Conservation (phyloP, 306 rosid species). For the Begonia loranthoides region DNA sequence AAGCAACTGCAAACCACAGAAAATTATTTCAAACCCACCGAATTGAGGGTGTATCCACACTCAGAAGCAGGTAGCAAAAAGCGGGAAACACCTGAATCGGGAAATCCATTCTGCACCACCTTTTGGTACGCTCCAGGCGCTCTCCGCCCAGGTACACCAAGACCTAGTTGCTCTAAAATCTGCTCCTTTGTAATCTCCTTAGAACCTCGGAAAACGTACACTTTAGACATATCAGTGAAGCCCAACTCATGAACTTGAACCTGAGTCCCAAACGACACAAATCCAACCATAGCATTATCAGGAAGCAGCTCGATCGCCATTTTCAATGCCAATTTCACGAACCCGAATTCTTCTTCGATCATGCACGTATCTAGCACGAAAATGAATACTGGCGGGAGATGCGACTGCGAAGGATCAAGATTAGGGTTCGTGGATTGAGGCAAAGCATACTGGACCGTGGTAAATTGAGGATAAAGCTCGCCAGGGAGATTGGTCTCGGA, state of each 20-base stretch:
- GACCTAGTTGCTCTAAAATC: constrained; percentile 82
- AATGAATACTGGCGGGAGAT: constrained; percentile 59
- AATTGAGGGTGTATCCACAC: constrained; percentile 70
- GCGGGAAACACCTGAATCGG: constrained; percentile 32
- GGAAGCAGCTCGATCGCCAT: constrained; percentile 68
- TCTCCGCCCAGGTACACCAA: constrained; percentile 37
- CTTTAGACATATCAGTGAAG: constrained; percentile 84
- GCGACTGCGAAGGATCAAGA: constrained; percentile 5
- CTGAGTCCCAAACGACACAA: constrained; percentile 79
- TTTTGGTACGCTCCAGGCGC: constrained; percentile 31
- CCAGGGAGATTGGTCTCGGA: constrained; percentile 89
- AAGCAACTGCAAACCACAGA: background rate
- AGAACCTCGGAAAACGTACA: constrained; percentile 67
- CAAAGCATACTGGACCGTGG: constrained; percentile 62
- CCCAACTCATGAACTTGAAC: constrained; percentile 95
- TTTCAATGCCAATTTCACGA: constrained; percentile 49
- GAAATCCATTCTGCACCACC: constrained; percentile 26
- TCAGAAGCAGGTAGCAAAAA: constrained; percentile 81
- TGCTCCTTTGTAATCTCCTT: constrained; percentile 74
- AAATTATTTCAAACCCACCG: constrained; percentile 28
- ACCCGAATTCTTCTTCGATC: constrained; percentile 78
- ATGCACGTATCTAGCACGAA: constrained; percentile 76
- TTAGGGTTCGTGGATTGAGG: constrained; percentile 28
- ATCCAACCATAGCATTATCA: constrained; percentile 80
- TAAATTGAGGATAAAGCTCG: constrained; percentile 83